Evolutionary conservation across 208 protist genomes (phyloP).

Genomic region (Trichomonas gallinae): DNA sequence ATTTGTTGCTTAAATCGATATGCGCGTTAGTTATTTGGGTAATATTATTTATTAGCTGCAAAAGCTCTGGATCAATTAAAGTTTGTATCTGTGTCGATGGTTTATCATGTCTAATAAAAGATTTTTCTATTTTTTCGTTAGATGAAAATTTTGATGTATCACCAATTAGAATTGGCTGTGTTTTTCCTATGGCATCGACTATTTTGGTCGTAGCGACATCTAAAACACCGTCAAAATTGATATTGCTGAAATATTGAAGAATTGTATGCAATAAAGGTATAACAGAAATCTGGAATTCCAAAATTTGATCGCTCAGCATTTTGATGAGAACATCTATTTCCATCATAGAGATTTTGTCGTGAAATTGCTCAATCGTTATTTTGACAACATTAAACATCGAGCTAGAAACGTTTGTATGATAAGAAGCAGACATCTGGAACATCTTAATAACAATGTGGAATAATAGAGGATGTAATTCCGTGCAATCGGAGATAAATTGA

Average conservation of each 20-base stretch:
- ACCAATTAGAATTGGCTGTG: not conserved
- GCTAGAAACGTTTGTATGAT: not conserved
- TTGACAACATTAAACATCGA: not conserved
- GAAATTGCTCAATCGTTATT: not conserved
- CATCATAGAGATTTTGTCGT: not conserved
- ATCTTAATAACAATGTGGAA: not conserved
- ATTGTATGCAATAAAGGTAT: not conserved
- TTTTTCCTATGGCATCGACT: not conserved
- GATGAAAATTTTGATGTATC: not conserved
- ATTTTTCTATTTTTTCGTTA: not conserved
- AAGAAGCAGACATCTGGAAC: not conserved
- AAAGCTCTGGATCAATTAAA: not conserved
- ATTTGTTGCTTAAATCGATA: not conserved
- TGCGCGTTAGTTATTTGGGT: not conserved
- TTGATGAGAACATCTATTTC: not conserved
- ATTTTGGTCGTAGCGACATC: not conserved
- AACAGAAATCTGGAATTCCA: not conserved
- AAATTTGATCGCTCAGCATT: not conserved
- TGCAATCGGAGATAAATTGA: not conserved
- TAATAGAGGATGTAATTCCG: not conserved
- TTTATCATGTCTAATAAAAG: not conserved
- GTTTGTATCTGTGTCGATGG: not conserved
- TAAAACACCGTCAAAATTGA: not conserved
- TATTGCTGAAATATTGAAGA: not conserved
- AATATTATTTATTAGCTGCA: not conserved